phyloP scores from a whole-genome alignment of 768 basidiomycete species.

The Lanmaoa rubissima region DNA sequence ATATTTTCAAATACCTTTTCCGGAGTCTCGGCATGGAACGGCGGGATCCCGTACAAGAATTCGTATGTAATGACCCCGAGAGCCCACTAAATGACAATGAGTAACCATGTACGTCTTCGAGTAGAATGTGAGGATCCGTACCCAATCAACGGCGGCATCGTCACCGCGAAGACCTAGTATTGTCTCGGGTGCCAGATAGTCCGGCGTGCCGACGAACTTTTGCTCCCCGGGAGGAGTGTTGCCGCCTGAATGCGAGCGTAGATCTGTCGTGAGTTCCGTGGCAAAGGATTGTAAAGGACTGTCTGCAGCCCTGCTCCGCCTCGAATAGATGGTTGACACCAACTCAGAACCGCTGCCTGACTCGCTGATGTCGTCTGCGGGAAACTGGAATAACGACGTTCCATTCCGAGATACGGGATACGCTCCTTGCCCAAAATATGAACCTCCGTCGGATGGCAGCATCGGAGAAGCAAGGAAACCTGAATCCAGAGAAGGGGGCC shows the following conservation, averaged over 20 bases:
- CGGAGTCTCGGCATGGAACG: conserved; percentile 96
- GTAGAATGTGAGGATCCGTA: conserved; percentile 38
- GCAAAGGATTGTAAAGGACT: conserved; percentile 88
- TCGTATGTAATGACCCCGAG: conserved; percentile 98
- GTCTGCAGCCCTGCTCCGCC: conserved; percentile 54
- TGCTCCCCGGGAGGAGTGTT: conserved; percentile 80
- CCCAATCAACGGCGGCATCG: conserved; percentile 97
- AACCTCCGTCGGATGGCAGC: conserved; percentile 66
- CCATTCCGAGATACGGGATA: conserved; percentile 56
- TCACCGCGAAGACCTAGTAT: conserved; percentile 95
- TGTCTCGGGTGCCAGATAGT: conserved; percentile 94
- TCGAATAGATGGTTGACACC: conserved; percentile 51
- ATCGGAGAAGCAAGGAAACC: conserved; percentile 78
- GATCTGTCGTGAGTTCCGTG: conserved; percentile 77
- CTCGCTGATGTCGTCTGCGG: conserved; percentile 82
- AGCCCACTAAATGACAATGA: conserved; percentile 73
- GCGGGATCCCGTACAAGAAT: conserved; percentile 94
- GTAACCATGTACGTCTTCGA: conserved; percentile 4
- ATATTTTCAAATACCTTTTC: conserved; percentile 99
- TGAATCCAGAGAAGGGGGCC: conserved; percentile 80
- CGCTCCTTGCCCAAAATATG: conserved; percentile 77
- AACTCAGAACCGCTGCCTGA: conserved; percentile 84
- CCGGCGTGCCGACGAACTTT: conserved; percentile 96
- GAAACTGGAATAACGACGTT: conserved; percentile 63
- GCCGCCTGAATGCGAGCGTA: conserved; percentile 64